A percentile compares a stretch with the other conserved stretches of the same genome.
Conservation (phyloP, 352 stramenopile species). For the Pythium scleroteichum region DNA sequence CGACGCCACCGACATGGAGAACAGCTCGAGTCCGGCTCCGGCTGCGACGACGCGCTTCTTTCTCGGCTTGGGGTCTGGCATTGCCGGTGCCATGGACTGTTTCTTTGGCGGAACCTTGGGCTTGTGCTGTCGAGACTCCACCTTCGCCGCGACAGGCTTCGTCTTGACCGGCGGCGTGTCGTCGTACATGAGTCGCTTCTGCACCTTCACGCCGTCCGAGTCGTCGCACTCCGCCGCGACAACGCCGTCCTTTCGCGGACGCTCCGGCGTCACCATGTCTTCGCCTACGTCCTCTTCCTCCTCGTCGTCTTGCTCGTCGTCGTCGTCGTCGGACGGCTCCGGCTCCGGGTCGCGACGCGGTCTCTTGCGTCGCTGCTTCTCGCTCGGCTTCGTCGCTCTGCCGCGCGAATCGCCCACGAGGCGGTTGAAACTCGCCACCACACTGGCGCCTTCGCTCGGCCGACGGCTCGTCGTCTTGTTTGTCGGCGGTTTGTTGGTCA, state of each 20-base stretch:
- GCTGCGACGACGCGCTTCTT: not conserved
- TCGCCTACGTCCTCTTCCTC: constrained; percentile 1
- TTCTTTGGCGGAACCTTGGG: not conserved
- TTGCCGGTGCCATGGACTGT: too few relatives aligned
- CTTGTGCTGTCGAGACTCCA: not conserved
- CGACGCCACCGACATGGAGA: constrained; percentile 11
- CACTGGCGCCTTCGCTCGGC: constrained; percentile 2
- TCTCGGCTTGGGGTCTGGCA: not conserved
- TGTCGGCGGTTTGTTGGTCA: too few relatives aligned
- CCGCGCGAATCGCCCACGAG: constrained; percentile 13
- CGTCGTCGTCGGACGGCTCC: constrained; percentile 9
- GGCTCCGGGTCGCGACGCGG: constrained; percentile 3
- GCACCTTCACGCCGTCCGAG: constrained; percentile 14
- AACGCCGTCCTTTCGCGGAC: not conserved
- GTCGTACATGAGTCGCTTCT: constrained; percentile 26
- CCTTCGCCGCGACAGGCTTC: not conserved
- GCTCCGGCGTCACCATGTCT: constrained; percentile 19
- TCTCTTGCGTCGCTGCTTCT: constrained; percentile 21
- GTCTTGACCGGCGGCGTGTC: constrained; percentile 25
- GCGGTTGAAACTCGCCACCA: constrained; percentile 20
- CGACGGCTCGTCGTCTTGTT: not conserved
- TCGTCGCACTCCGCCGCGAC: constrained; percentile 8
- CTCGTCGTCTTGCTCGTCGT: constrained; percentile 8
- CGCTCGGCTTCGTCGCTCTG: not conserved
- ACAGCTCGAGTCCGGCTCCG: constrained; percentile 8